These are phyloP conservation scores for Medicago ruthenica DNA, from an alignment of 306 rosid genomes.

Conservation along the genomic window DNA sequence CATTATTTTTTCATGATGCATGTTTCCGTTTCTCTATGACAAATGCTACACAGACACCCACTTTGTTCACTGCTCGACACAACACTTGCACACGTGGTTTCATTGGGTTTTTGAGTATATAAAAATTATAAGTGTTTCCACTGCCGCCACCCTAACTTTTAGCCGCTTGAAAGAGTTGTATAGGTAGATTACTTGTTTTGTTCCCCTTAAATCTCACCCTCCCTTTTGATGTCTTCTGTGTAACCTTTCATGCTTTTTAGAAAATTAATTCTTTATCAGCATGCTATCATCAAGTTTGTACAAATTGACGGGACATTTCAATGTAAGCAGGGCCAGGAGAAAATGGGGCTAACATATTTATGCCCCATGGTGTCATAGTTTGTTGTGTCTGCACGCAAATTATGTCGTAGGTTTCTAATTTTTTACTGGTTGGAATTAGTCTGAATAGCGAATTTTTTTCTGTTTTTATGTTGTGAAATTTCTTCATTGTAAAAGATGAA, in stretches of 20 bases:
- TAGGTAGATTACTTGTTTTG: slow-evolving; percentile 12
- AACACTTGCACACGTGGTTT: slow-evolving; percentile 17
- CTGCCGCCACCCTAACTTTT: slow-evolving; percentile 12
- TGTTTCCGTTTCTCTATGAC: slow-evolving; percentile 1
- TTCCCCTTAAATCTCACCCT: background rate
- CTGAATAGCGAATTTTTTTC: background rate
- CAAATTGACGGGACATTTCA: slow-evolving; percentile 32
- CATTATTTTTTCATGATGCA: slow-evolving; percentile 20
- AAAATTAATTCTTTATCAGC: background rate
- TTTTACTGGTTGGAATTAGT: slow-evolving; percentile 14
- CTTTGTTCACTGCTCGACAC: slow-evolving; percentile 8
- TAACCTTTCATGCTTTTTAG: background rate
- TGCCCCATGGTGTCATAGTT: slow-evolving; percentile 9
- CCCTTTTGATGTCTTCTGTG: background rate
- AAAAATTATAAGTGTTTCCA: background rate
- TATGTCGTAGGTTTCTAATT: slow-evolving; percentile 24
- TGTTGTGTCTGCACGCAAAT: slow-evolving; percentile 16
- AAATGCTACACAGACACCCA: slow-evolving; percentile 24
- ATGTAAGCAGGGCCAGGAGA: slow-evolving; percentile 4
- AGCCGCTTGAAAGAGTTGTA: slow-evolving; percentile 21
- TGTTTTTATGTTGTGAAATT: slow-evolving; percentile 5
- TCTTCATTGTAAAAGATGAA: slow-evolving; percentile 12
- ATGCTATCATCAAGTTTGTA: slow-evolving; percentile 27
- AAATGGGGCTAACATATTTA: slow-evolving; percentile 9
- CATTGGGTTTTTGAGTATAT: slow-evolving; percentile 38